Conservation (phyloP, 2,329 filamentous ascomycete species). For the Talaromyces piceae region DNA sequence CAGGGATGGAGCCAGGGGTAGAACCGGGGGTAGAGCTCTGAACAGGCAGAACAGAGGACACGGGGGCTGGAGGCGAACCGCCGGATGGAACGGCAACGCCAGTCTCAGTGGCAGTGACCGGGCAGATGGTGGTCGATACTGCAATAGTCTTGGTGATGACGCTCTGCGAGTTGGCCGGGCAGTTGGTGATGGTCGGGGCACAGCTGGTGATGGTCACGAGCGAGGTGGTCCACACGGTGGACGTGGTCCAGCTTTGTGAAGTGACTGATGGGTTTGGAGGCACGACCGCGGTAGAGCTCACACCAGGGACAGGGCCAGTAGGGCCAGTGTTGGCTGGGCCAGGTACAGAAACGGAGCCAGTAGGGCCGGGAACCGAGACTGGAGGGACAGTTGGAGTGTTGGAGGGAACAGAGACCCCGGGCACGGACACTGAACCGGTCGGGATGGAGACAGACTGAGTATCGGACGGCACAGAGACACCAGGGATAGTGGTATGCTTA, state of each 20-base stretch:
- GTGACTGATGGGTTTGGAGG: constrained; percentile 15
- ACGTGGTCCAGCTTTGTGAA: constrained; percentile 23
- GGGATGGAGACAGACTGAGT: constrained; percentile 1
- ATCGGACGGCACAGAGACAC: background rate
- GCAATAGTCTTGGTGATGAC: constrained; percentile 50
- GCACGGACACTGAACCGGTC: constrained; percentile 12
- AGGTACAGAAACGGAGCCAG: constrained; percentile 16
- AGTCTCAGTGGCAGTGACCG: constrained; percentile 29
- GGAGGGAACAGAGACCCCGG: constrained; percentile 2
- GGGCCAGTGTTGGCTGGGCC: background rate
- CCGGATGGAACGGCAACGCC: constrained; percentile 11
- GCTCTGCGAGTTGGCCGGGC: constrained; percentile 44
- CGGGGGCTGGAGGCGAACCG: background rate
- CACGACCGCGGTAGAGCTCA: constrained; percentile 2
- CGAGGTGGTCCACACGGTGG: constrained; percentile 32
- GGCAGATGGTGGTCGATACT: constrained; percentile 55
- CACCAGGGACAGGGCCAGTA: background rate
- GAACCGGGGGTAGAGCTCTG: constrained; percentile 20
- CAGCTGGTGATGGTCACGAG: constrained; percentile 35
- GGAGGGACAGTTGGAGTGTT: constrained; percentile 9
- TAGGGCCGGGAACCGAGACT: constrained; percentile 12
- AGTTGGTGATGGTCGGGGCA: constrained; percentile 38
- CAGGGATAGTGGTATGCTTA: background rate
- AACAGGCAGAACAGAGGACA: constrained; percentile 4
- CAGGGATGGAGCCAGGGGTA: constrained; percentile 14